phyloP scores from a whole-genome alignment of 2,329 filamentous ascomycete species.

The Knufia fluminis region DNA sequence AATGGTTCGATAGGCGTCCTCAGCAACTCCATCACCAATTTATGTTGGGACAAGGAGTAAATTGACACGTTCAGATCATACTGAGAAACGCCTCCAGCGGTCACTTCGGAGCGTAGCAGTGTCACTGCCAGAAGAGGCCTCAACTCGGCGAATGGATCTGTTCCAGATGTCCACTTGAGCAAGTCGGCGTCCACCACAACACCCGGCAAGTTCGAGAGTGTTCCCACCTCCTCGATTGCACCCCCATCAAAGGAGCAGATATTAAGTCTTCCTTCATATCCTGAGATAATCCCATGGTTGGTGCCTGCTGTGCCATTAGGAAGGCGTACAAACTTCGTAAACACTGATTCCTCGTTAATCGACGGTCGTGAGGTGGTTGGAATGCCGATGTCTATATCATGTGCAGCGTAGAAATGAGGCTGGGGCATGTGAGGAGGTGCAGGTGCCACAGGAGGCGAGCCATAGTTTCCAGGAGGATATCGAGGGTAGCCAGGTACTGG shows the following conservation, averaged over 20 bases:
- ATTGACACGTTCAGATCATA: slow-evolving; percentile 74
- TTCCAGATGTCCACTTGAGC: slow-evolving; percentile 55
- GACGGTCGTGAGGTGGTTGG: slow-evolving; percentile 42
- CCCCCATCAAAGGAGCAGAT: slow-evolving; percentile 65
- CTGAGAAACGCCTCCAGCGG: slow-evolving; percentile 34
- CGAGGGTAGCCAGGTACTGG: slow-evolving; percentile 31
- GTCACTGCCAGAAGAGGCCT: slow-evolving; percentile 71
- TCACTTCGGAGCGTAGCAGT: slow-evolving; percentile 53
- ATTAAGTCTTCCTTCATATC: slow-evolving; percentile 71
- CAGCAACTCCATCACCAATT: slow-evolving; percentile 63
- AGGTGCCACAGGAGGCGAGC: slow-evolving; percentile 48
- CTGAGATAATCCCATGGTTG: slow-evolving; percentile 63
- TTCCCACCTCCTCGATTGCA: slow-evolving; percentile 59
- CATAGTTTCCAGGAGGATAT: slow-evolving; percentile 35
- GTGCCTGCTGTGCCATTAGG: slow-evolving; percentile 13
- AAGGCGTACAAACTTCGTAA: slow-evolving; percentile 13
- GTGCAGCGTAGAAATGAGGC: slow-evolving; percentile 65
- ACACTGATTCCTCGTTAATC: slow-evolving; percentile 50
- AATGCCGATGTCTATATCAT: slow-evolving; percentile 58
- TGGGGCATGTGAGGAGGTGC: slow-evolving; percentile 64
- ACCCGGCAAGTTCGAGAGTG: slow-evolving; percentile 67
- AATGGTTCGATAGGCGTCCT: slow-evolving; percentile 56
- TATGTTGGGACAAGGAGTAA: slow-evolving; percentile 71
- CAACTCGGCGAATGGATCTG: slow-evolving; percentile 44
- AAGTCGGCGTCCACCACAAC: slow-evolving; percentile 76